Base-by-base conservation (phyloP, 2,329 filamentous ascomycete genomes). In the Sporothrix brasiliensis region DNA sequence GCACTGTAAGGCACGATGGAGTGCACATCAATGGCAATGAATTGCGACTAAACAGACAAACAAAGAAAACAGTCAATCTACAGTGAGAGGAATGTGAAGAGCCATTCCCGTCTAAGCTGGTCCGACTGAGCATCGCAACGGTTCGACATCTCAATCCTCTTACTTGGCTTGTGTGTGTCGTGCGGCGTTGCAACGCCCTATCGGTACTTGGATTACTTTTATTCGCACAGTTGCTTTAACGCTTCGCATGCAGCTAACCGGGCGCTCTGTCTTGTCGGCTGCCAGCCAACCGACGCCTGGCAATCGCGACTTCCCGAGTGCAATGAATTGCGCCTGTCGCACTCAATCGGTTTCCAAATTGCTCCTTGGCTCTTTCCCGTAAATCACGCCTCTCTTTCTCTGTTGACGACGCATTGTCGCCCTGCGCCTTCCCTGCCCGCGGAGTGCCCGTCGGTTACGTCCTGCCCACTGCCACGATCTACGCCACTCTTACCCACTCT, bases 391-490 rank as follows among this genome's bases (percentile, higher is more conserved):
- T 2, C 41, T 30, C 41, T 49, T 41, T 41, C 34, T 61, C 56
- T 14, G 14, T 61, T 24, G 24, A 44, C 56, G 56, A 61, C 34
- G 56, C 24, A 60, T 58, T 58, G 14, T 19, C 7, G 14, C 27
- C 27, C 27, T 39, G 54, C 34, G n/a, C 44, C 27, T 49, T 65
- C 14, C 27, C 44, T 50, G 44, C 34, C 44, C 14, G 19, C 65
- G 49, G 30, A 10, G 34, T 63, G 60, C 47, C 63, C 69, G 69
- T 44, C 34, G 47, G 11, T 16, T 56, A 24, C 69, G 61, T 30
- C 16, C 39, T 30, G 30, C 53, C 65, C 69, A 70, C 65, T 68
- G 63, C 65, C 69, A 70, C 69, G 49, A 41, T 54, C 70, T 71
- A 66, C 70, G 66, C 70, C 70, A 68, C 70, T 54, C 60, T 53